Evolutionary conservation across 2,329 filamentous ascomycete species (phyloP).

Genomic region (Metarhizium sp.): DNA sequence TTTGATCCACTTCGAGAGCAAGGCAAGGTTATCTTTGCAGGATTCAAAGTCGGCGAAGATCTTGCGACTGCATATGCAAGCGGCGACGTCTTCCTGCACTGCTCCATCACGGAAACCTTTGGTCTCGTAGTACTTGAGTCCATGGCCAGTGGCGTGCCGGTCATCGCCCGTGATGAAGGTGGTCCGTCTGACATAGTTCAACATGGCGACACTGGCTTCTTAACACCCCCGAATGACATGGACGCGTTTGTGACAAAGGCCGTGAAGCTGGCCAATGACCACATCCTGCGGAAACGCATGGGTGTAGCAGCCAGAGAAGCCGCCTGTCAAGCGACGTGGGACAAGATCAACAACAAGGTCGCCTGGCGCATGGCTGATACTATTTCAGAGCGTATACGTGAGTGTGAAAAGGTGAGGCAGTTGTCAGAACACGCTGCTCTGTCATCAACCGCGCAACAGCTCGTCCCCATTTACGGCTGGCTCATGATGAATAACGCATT

Average conservation of each 20-base stretch:
- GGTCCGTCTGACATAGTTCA: conserved; percentile 59
- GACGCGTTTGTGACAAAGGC: conserved; percentile 47
- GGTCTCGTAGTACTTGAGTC: conserved; percentile 61
- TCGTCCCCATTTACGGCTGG: conserved; percentile 35
- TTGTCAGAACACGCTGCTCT: conserved; percentile 8
- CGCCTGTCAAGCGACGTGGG: conserved; percentile 58
- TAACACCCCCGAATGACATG: conserved; percentile 51
- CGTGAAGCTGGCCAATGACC: conserved; percentile 37
- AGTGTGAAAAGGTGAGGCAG: conserved; percentile 18
- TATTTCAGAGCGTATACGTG: conserved; percentile 32
- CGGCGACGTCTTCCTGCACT: conserved; percentile 62
- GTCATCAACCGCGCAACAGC: conserved; percentile 17
- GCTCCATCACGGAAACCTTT: conserved; percentile 63
- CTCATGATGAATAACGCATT: conserved; percentile 30
- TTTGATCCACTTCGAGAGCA: conserved; percentile 40
- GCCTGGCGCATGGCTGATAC: conserved; percentile 52
- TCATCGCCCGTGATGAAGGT: conserved; percentile 59
- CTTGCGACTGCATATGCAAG: conserved; percentile 59
- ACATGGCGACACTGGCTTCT: conserved; percentile 49
- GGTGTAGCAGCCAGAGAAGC: conserved; percentile 38
- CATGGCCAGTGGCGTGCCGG: conserved; percentile 62
- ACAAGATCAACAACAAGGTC: conserved; percentile 61
- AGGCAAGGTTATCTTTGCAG: conserved; percentile 55
- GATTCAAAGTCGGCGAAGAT: conserved; percentile 50
- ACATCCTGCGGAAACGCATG: conserved; percentile 34